These are phyloP conservation scores for Eucalyptus regnans DNA, from an alignment of 345 rosid species.

Conservation along the genomic window DNA sequence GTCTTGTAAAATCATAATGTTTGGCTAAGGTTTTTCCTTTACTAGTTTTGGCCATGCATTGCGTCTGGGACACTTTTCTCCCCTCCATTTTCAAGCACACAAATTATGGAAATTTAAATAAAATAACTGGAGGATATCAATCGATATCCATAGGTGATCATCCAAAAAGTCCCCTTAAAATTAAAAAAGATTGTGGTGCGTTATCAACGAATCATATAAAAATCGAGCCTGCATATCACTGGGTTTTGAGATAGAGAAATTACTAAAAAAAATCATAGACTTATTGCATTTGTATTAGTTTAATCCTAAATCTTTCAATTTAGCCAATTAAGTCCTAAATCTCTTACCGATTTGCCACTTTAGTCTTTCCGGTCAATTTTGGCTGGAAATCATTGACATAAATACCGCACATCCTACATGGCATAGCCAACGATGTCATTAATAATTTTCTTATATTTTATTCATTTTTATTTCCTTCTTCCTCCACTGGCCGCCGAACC, in stretches of 20 bases:
- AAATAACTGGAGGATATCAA: neutral
- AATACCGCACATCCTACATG: no score
- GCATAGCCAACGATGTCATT: fast-evolving
- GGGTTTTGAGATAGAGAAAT: neutral
- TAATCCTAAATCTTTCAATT: no score
- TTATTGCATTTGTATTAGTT: neutral
- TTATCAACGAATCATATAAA: neutral
- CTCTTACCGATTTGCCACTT: neutral
- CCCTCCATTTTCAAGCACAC: neutral
- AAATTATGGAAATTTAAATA: neutral
- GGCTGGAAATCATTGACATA: neutral
- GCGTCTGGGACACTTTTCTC: neutral
- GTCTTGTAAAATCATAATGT: neutral
- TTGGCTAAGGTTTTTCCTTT: neutral
- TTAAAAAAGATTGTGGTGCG: neutral
- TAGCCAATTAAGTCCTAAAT: neutral
- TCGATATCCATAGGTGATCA: neutral
- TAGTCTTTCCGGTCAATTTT: neutral
- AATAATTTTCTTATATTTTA: neutral
- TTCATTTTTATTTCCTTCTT: neutral
- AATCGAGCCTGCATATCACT: neutral
- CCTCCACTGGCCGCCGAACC: fast-evolving
- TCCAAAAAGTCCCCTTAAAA: neutral
- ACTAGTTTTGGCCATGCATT: neutral
- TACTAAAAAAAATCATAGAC: neutral